Evolutionary conservation across 805 yeast genomes (phyloP), one percentile per base, ranked within the genome.

Genomic region (Sporopachydermia quercuum): DNA sequence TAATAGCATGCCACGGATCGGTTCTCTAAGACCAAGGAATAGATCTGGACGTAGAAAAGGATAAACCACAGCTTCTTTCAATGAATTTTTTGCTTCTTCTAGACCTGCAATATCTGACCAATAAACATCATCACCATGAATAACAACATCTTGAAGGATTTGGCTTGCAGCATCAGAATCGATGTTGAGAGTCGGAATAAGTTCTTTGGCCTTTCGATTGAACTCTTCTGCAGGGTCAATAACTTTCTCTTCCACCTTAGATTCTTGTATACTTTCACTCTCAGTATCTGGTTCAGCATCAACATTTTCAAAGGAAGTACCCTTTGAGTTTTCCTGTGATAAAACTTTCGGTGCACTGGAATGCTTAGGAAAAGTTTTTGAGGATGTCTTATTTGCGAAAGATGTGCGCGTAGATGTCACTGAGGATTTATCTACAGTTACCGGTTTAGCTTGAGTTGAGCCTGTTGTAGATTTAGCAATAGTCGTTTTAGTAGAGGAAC

Each of bases 61-160:
- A 55, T 87, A 89, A 11, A 89, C 96, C 3, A 23, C 96, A 0
- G 96, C 83, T 55, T 89, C 98, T 55, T 86, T 89, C 40, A 89
- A 63, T 2, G 96, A 80, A 46, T 71, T 72, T 53, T 89, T 91
- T 2, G 96, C 96, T n/a, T 69, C 66, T 40, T 80, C 89, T 19
- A 91, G 60, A 1, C 98, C 98, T 1, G 94, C 94, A 45, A 89
- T 81, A 53, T 91, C 97, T 39, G 80, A 89, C 97, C 97, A 91
- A 49, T 72, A 77, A 2, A 89, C 91, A 49, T 83, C 83, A 53
- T 87, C 96, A 11, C 95, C 96, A 40, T 23, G 77, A 3, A 86
- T 80, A 17, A 89, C 80, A 43, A 89, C 84, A 52, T 89, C 96
- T 46, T 80, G 81, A 41, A 89, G 61, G 39, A 89, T 87, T 54